Conservation (phyloP, 2,329 filamentous ascomycete genomes). For the Xylariaceae sp. region DNA sequence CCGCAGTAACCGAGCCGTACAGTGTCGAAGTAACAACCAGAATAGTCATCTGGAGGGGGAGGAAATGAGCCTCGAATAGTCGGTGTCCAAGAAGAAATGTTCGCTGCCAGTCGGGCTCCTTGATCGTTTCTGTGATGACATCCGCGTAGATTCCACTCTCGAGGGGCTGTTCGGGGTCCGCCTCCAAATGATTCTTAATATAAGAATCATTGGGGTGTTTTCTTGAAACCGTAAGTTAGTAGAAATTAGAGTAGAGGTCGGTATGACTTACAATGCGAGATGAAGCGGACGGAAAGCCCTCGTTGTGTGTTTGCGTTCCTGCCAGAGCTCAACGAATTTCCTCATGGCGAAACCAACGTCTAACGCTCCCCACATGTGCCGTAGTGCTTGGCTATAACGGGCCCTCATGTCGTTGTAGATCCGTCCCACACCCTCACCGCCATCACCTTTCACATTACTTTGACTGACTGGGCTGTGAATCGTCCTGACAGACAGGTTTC, state of each 20-base stretch:
- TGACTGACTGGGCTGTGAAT: conserved; percentile 66
- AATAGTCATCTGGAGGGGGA: conserved; percentile 62
- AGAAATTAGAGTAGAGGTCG: not conserved
- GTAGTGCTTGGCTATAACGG: conserved; percentile 64
- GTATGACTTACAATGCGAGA: conserved; percentile 36
- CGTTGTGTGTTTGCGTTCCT: conserved; percentile 50
- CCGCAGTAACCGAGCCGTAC: conserved; percentile 51
- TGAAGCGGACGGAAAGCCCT: conserved; percentile 53
- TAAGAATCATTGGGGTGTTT: conserved; percentile 43
- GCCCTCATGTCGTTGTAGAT: conserved; percentile 54
- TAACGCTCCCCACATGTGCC: conserved; percentile 71
- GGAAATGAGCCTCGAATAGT: conserved; percentile 68
- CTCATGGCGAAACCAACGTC: conserved; percentile 62
- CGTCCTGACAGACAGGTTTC: conserved; percentile 58
- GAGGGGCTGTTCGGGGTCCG: conserved; percentile 36
- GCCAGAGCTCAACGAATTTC: conserved; percentile 52
- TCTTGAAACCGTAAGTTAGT: conserved; percentile 25
- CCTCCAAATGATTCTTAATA: conserved; percentile 40
- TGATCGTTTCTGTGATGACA: conserved; percentile 46
- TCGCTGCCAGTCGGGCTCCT: conserved; percentile 49
- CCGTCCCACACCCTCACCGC: conserved; percentile 48
- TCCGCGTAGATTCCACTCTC: conserved; percentile 52
- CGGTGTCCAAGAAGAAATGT: conserved; percentile 57
- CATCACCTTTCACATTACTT: conserved; percentile 61
- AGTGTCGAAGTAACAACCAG: conserved; percentile 57